A percentile compares a stretch with the other conserved stretches of the same genome.
phyloP scores from a whole-genome alignment of 768 basidiomycete species.

The Macrolepiota fuliginosa region DNA sequence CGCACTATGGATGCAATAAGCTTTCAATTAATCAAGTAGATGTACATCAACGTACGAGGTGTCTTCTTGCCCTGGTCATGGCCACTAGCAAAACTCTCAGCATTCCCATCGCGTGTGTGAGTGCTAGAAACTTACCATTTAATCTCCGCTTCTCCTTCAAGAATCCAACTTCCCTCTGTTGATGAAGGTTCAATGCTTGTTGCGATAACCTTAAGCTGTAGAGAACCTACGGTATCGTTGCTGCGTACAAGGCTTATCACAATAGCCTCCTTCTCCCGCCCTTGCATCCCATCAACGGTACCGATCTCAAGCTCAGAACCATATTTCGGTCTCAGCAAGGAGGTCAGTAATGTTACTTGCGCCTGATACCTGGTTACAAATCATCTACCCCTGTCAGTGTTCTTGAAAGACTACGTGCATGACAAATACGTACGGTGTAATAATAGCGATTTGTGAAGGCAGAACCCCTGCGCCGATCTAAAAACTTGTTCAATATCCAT shows the following conservation, averaged over 20 bases:
- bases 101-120: constrained; percentile 2
- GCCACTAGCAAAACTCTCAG: constrained; percentile 49
- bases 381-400: background rate
- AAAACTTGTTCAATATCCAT: background rate
- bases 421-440: constrained; percentile 65
- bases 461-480: constrained; percentile 62
- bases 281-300: constrained; percentile 96
- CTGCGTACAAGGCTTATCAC: constrained; percentile 91
- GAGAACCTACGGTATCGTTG: constrained; percentile 67
- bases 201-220: background rate
- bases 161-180: constrained; percentile 88
- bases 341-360: constrained; percentile 83
- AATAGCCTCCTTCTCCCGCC: constrained; percentile 92
- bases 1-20: constrained; percentile 49
- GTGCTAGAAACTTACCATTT: constrained; percentile 55
- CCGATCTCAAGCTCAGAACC: constrained; percentile 82
- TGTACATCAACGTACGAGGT: constrained; percentile 58
- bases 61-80: constrained; percentile 89
- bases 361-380: constrained; percentile 73
- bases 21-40: background rate
- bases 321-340: constrained; percentile 68
- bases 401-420: background rate
- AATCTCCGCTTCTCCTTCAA: constrained; percentile 88
- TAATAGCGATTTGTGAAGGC: constrained; percentile 77
- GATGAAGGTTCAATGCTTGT: constrained; percentile 6